These are phyloP conservation scores for Mycena vulgaris DNA, from an alignment of 768 basidiomycete species.

Conservation along the genomic window DNA sequence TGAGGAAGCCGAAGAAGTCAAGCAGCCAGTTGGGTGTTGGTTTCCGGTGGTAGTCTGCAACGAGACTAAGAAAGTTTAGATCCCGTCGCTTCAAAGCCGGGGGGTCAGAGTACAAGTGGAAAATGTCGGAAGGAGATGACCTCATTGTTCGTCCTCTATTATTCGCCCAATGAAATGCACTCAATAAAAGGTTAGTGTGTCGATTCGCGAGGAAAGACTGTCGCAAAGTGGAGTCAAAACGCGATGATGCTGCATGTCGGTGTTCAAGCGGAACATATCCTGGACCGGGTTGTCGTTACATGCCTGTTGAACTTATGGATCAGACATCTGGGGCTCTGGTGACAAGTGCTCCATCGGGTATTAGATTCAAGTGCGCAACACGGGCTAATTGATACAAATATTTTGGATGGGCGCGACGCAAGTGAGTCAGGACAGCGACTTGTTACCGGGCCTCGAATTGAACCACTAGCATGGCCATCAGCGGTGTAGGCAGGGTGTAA, in stretches of 20 bases:
- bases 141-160: constrained; percentile 58
- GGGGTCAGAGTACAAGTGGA: constrained; percentile 72
- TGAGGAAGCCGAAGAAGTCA: constrained; percentile 65
- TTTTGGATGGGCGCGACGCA: constrained; percentile 34
- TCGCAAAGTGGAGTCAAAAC: constrained; percentile 64
- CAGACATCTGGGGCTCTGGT: constrained; percentile 61
- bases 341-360: constrained; percentile 34
- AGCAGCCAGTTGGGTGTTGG: constrained; percentile 61
- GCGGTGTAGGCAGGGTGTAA: neutral
- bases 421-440: constrained; percentile 32
- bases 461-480: constrained; percentile 67
- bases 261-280: constrained; percentile 54
- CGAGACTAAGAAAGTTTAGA: constrained; percentile 44
- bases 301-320: constrained; percentile 70
- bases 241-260: constrained; percentile 58
- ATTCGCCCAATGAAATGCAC: neutral
- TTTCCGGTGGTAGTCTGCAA: neutral
- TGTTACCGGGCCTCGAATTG: constrained; percentile 87
- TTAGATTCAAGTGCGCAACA: constrained; percentile 20
- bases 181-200: constrained; percentile 57
- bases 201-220: constrained; percentile 62
- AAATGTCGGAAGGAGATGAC: constrained; percentile 58
- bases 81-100: constrained; percentile 69
- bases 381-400: constrained; percentile 27
- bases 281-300: constrained; percentile 69